phyloP scores from a whole-genome alignment of 768 basidiomycete species.

The Macrolepiota fuliginosa region DNA sequence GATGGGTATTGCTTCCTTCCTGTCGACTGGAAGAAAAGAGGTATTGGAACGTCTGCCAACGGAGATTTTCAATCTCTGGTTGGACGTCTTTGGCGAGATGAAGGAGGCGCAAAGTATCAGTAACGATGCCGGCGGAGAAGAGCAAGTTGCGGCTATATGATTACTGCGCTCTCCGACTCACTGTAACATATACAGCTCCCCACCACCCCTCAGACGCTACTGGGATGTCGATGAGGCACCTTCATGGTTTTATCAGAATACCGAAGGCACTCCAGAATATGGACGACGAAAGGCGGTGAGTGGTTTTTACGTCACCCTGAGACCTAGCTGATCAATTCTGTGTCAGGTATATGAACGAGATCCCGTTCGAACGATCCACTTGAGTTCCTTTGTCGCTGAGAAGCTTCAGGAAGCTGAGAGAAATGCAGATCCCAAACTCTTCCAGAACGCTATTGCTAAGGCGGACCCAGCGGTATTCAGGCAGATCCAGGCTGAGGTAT shows the following conservation, averaged over 20 bases:
- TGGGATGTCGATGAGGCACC: constrained; percentile 73
- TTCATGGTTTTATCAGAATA: constrained; percentile 54
- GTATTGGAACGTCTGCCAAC: constrained; percentile 68
- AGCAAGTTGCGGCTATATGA: background rate
- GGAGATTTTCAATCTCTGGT: constrained; percentile 85
- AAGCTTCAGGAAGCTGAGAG: constrained; percentile 65
- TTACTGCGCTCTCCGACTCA: background rate
- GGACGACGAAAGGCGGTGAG: constrained; percentile 70
- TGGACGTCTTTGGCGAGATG: constrained; percentile 85
- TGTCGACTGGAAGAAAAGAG: constrained; percentile 71
- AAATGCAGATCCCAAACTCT: constrained; percentile 51
- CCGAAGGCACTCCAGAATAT: constrained; percentile 72
- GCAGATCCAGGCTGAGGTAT: constrained; percentile 60
- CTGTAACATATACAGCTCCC: constrained; percentile 22
- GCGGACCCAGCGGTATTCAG: constrained; percentile 73
- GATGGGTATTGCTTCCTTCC: constrained; percentile 76
- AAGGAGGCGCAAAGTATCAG: constrained; percentile 57
- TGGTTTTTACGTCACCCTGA: background rate
- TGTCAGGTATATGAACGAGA: constrained; percentile 67
- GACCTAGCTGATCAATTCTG: constrained; percentile 7
- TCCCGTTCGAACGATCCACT: constrained; percentile 62
- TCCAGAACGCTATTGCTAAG: constrained; percentile 63
- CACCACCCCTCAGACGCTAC: constrained; percentile 49
- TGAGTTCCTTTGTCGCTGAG: constrained; percentile 58
- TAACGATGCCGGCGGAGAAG: constrained; percentile 1